Percentiles rank a stretch among this genome's conserved stretches.
These are phyloP conservation scores for Phytophthora capsici DNA, from an alignment of 352 stramenopile species.

Conservation along the genomic window DNA sequence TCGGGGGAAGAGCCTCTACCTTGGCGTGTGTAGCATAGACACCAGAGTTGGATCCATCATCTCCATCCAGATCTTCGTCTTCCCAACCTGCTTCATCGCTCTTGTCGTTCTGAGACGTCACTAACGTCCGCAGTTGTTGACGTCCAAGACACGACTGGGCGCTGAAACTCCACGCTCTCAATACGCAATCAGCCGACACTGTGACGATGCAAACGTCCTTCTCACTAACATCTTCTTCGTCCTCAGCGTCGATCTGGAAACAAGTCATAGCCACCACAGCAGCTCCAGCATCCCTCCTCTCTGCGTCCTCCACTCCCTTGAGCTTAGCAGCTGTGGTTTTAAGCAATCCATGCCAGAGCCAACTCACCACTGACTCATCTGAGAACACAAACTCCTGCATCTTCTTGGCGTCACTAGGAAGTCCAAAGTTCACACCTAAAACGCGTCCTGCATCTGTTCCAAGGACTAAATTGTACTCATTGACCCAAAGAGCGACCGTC, in stretches of 20 bases:
- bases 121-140: constrained; percentile 56
- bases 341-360: constrained; percentile 77
- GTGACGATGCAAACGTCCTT: constrained; percentile 75
- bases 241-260: constrained; percentile 63
- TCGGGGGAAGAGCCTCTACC: constrained; percentile 59
- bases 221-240: constrained; percentile 37
- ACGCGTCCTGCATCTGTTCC: constrained; percentile 66
- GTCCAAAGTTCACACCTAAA: constrained; percentile 74
- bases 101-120: constrained; percentile 19
- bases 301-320: constrained; percentile 39
- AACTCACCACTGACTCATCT: constrained; percentile 69
- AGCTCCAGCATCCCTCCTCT: constrained; percentile 29
- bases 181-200: constrained; percentile 68
- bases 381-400: constrained; percentile 77
- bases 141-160: constrained; percentile 69
- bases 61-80: constrained; percentile 43
- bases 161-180: constrained; percentile 74
- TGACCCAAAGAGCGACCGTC: constrained; percentile 71
- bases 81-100: constrained; percentile 40
- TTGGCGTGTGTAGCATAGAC: constrained; percentile 62
- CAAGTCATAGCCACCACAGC: constrained; percentile 66
- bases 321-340: constrained; percentile 50
- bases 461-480: constrained; percentile 80
- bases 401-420: constrained; percentile 45
- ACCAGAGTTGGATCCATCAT: constrained; percentile 27